Conservation (phyloP, 164 flowering plant genomes). For the Nymphaea colorata region DNA sequence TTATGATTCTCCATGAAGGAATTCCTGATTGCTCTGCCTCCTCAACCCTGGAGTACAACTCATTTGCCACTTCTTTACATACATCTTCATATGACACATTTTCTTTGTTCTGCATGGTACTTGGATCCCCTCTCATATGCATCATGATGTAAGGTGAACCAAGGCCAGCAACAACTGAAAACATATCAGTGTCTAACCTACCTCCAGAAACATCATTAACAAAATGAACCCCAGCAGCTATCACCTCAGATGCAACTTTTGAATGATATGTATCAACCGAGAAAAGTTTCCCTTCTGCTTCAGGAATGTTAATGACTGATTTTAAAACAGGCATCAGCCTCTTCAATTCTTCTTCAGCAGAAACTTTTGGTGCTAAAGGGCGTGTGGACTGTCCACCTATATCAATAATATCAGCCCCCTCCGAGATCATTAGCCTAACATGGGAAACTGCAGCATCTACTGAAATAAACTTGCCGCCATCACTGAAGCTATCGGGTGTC, state of each 20-base stretch:
- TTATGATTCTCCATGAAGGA: conserved; percentile 85
- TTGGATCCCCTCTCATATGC: conserved; percentile 93
- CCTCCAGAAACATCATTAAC: conserved; percentile 92
- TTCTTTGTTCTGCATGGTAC: conserved; percentile 66
- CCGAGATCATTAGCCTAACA: conserved; percentile 51
- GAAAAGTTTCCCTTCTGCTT: conserved; percentile 52
- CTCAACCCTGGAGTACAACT: conserved; percentile 31
- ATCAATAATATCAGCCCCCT: conserved; percentile 89
- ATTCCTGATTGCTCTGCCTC: conserved; percentile 73
- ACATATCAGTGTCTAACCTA: conserved; percentile 54
- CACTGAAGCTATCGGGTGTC: conserved; percentile 94
- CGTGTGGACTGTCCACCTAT: conserved; percentile 91
- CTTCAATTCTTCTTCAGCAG: conserved; percentile 65
- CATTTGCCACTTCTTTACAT: conserved; percentile 54
- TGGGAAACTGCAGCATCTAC: conserved; percentile 66
- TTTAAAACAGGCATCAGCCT: conserved; percentile 77
- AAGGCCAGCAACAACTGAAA: conserved; percentile 41
- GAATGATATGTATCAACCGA: conserved; percentile 91
- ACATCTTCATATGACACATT: conserved; percentile 59
- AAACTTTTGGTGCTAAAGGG: conserved; percentile 62
- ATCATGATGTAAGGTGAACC: conserved; percentile 68
- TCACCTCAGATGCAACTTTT: conserved; percentile 70
- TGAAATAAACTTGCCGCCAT: conserved; percentile 71
- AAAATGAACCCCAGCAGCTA: conserved; percentile 64
- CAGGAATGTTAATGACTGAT: conserved; percentile 52